These are phyloP conservation scores for Rubus parviflorus DNA, from an alignment of 306 rosid genomes.

Conservation along the genomic window DNA sequence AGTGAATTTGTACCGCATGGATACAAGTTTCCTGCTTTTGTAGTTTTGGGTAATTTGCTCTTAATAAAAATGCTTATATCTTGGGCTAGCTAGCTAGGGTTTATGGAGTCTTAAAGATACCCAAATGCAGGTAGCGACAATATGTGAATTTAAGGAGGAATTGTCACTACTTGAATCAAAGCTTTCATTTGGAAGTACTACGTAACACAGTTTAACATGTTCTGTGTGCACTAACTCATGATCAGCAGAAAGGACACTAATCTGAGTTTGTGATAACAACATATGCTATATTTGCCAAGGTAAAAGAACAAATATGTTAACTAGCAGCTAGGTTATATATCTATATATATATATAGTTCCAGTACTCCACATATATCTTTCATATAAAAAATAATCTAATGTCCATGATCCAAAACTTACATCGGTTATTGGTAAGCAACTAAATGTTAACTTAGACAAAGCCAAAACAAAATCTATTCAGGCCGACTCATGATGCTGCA, in stretches of 20 bases:
- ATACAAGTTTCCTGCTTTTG: no score
- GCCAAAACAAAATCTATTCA: not conserved
- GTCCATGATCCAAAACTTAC: not conserved
- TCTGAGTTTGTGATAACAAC: not conserved
- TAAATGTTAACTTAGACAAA: not conserved
- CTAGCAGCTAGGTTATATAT: no score
- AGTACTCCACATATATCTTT: not conserved
- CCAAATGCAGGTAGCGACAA: not conserved
- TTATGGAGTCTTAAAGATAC: not conserved
- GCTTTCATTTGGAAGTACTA: not conserved
- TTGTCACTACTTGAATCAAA: not conserved
- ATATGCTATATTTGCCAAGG: not conserved
- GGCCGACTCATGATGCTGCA: not conserved
- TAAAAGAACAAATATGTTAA: not conserved
- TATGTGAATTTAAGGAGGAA: not conserved
- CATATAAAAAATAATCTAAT: not conserved
- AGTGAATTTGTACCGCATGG: no score
- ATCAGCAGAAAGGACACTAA: not conserved
- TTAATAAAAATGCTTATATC: no score
- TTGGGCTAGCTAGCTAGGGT: not conserved
- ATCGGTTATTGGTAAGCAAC: not conserved
- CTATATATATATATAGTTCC: not conserved
- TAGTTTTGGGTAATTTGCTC: no score
- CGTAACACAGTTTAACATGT: not conserved
- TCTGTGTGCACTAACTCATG: not conserved